These are phyloP conservation scores for Gilbertella persicaria DNA, from an alignment of 371 early-diverging fungal genomes.

Conservation along the genomic window DNA sequence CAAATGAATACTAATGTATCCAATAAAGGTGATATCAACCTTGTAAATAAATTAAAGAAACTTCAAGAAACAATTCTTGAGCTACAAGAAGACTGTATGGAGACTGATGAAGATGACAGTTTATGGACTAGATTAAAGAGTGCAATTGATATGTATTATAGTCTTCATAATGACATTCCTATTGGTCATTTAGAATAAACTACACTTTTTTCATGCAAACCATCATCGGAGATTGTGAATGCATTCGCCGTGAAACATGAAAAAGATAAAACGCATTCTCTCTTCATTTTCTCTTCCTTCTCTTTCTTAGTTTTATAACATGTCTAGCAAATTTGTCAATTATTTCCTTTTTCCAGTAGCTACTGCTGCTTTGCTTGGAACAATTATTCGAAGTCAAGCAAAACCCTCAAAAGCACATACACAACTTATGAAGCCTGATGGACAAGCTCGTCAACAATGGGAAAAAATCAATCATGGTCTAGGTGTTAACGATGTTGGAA, in stretches of 20 bases:
- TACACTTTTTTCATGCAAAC: neutral
- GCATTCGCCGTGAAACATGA: neutral
- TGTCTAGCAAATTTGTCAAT: constrained; percentile 24
- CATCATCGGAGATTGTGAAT: neutral
- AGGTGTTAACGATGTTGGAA: constrained; percentile 50
- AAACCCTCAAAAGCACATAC: constrained; percentile 42
- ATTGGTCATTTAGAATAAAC: constrained; percentile 8
- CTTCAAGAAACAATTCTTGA: constrained; percentile 10
- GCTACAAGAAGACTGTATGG: constrained; percentile 14
- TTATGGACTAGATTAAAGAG: neutral
- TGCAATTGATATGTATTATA: constrained; percentile 1
- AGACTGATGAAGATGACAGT: constrained; percentile 2
- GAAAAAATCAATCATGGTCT: constrained; percentile 43
- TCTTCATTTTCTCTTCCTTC: constrained; percentile 7
- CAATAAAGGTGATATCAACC: too few relatives aligned
- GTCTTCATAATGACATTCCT: constrained; percentile 7
- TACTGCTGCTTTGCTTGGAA: constrained; percentile 34
- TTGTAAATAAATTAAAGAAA: constrained; percentile 5
- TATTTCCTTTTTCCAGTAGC: constrained; percentile 37
- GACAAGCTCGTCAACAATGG: constrained; percentile 37
- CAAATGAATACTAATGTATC: neutral
- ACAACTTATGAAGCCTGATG: constrained; percentile 32
- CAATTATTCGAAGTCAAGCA: constrained; percentile 40
- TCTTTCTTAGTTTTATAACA: constrained; percentile 27
- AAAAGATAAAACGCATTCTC: neutral